A percentile compares a stretch with the other conserved stretches of the same genome.
These are phyloP conservation scores for Echeveria elegans DNA, from an alignment of 164 flowering plant species.

Conservation along the genomic window DNA sequence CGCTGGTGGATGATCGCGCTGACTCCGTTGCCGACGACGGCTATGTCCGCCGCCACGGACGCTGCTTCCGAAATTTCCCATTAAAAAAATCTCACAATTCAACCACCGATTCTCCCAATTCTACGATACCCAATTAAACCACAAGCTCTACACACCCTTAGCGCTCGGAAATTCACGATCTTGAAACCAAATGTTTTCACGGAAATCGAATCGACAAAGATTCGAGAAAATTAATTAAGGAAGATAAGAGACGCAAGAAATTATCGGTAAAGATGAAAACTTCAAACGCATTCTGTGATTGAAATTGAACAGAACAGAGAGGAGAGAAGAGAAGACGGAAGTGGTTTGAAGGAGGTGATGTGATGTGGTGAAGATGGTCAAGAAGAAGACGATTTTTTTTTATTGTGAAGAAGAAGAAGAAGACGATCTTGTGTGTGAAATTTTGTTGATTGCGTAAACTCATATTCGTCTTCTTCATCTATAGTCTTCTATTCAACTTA, in stretches of 20 bases:
- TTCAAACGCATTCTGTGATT: not conserved
- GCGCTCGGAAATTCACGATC: not conserved
- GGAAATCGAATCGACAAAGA: not conserved
- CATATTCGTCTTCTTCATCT: no score
- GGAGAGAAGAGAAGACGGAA: not conserved
- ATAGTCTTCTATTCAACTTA: no score
- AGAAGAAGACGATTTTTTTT: no score
- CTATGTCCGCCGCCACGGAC: conserved; percentile 23
- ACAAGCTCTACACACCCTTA: not conserved
- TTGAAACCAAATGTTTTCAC: not conserved
- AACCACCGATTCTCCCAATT: not conserved
- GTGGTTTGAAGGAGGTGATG: not conserved
- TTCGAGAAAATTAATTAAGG: not conserved
- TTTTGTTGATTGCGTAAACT: no score
- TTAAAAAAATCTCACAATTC: conserved; percentile 7
- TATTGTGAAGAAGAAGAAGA: no score
- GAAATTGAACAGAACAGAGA: not conserved
- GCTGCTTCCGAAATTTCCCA: conserved; percentile 62
- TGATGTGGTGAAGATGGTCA: no score
- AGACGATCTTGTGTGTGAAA: no score
- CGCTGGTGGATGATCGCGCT: conserved; percentile 40
- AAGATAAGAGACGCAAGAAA: not conserved
- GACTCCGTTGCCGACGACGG: conserved; percentile 38
- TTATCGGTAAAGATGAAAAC: not conserved
- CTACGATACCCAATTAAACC: not conserved